Percentiles rank a stretch among this genome's conserved stretches.
These are phyloP conservation scores for Colletotrichum trifolii DNA, from an alignment of 2,329 filamentous ascomycete species.

Conservation along the genomic window DNA sequence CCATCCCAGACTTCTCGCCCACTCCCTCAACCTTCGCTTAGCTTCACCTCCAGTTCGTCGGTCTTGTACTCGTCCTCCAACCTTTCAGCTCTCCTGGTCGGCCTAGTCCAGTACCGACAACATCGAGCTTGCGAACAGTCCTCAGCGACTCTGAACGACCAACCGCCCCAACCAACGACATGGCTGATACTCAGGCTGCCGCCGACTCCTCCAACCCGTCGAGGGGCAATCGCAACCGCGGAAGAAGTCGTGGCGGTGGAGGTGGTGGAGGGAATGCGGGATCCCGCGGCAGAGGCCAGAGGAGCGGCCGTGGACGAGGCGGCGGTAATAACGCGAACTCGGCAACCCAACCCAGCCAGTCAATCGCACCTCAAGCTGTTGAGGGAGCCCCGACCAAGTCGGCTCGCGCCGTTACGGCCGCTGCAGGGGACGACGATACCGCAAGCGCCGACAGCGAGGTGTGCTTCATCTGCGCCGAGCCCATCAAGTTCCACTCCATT, in stretches of 20 bases:
- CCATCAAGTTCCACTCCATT: constrained; percentile 86
- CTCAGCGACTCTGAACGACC: no score
- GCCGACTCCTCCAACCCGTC: constrained; percentile 25
- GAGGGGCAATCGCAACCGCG: constrained; percentile 34
- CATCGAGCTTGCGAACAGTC: no score
- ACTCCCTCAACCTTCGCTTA: no score
- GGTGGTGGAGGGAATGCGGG: constrained; percentile 44
- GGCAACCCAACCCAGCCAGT: neutral
- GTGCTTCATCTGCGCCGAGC: constrained; percentile 97
- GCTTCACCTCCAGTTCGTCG: no score
- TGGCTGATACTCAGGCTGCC: constrained; percentile 26
- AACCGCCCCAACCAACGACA: neutral
- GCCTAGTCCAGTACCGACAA: no score
- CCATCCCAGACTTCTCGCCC: neutral
- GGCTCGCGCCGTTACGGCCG: constrained; percentile 39
- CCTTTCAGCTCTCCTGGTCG: no score
- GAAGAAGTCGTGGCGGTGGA: constrained; percentile 45
- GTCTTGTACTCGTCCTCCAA: no score
- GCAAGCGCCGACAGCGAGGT: constrained; percentile 78
- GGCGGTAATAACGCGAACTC: constrained; percentile 37
- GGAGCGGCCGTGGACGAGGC: constrained; percentile 37
- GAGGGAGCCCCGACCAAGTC: constrained; percentile 23
- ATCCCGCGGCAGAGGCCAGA: constrained; percentile 29
- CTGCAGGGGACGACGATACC: constrained; percentile 46
- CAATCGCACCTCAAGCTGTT: constrained; percentile 6